Conservation (phyloP, 2,329 filamentous ascomycete species). For the Cordyceps cateniannulata region DNA sequence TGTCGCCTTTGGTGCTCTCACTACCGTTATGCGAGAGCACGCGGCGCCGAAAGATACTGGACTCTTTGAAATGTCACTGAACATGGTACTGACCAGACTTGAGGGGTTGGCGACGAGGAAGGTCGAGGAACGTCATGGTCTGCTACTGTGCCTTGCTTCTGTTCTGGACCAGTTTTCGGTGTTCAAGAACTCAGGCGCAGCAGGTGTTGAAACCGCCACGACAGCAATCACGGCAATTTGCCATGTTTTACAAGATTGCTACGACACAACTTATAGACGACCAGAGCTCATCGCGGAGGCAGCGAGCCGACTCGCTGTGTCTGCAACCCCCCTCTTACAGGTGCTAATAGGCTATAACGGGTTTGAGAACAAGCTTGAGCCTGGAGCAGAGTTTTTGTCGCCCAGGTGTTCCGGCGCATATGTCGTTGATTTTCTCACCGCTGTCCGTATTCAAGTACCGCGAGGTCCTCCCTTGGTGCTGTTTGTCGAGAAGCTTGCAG, state of each 20-base stretch:
- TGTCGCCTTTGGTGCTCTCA: slow-evolving; percentile 57
- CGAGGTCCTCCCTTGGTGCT: slow-evolving; percentile 13
- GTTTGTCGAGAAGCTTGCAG: slow-evolving; percentile 23
- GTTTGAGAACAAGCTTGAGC: slow-evolving; percentile 11
- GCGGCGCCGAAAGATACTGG: slow-evolving; percentile 16
- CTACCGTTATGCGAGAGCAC: slow-evolving; percentile 32
- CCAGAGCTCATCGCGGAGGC: slow-evolving; percentile 61
- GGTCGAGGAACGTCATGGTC: slow-evolving; percentile 63
- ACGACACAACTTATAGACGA: slow-evolving; percentile 43
- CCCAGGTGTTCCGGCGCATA: slow-evolving; percentile 17
- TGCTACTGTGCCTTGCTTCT: slow-evolving; percentile 55
- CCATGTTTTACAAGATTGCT: slow-evolving; percentile 35
- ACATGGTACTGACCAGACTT: slow-evolving; percentile 39
- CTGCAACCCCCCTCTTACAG: slow-evolving; percentile 43
- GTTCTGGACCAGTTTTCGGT: slow-evolving; percentile 43
- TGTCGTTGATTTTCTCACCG: slow-evolving; percentile 17
- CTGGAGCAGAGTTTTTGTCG: slow-evolving; percentile 22
- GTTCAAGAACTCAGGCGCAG: slow-evolving; percentile 18
- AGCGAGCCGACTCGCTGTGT: slow-evolving; percentile 50
- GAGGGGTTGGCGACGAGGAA: slow-evolving; percentile 44
- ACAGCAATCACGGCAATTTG: slow-evolving; percentile 24
- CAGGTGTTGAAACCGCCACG: slow-evolving; percentile 21
- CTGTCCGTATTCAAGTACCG: slow-evolving; percentile 14
- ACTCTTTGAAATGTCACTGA: slow-evolving; percentile 24
- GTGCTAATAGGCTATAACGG: slow-evolving; percentile 21